Evolutionary conservation across 257 asterid genomes (phyloP), one percentile per base, ranked within the genome.

Genomic region (Catharanthus roseus): DNA sequence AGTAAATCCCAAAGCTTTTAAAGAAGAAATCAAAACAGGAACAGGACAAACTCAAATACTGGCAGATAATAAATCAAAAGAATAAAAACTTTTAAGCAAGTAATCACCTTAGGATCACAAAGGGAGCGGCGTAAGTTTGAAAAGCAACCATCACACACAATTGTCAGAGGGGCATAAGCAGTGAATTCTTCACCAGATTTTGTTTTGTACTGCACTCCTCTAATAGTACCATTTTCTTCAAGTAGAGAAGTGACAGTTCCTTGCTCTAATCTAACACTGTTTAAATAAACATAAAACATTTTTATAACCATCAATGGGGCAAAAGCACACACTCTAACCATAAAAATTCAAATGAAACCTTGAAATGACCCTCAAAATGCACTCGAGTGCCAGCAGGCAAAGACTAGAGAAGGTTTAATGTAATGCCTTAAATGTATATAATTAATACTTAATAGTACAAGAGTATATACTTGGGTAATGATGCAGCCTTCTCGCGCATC

Each of bases 401-500:
- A n/a, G n/a, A n/a, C n/a, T n/a, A n/a, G n/a, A 38, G 42, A 38
- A 38, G 42, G 42, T 38, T 38, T 38, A 38, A 8, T 38, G 3
- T 38, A 38, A 38, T 38, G 42, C 50, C 6, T 7, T 64, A 23
- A 65, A 65, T 11, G 21, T 1, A 42, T 26, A 75, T 53, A 67
- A 80, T n/a, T 11, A 60, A 34, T n/a, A 64, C 54, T 38, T 45
- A 42, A 47, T 28, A 47, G 64, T 19, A 70, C 34, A 41, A 23
- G 44, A 73, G 51, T 26, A 58, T 29, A 55, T 90, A 93, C 98
- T 89, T 90, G 72, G 96, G 93, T 65, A 93, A 91, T 70, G 87
- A 72, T 62, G 97, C 85, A 78, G 96, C 97, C 81, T 90, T 93
- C 65, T 86, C 86, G 24, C 97, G 88, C 97, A 93, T 87, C 72